A percentile compares a stretch with the other conserved stretches of the same genome.
phyloP scores from a whole-genome alignment of 2,329 filamentous ascomycete genomes.

The Botryotinia globosa region DNA sequence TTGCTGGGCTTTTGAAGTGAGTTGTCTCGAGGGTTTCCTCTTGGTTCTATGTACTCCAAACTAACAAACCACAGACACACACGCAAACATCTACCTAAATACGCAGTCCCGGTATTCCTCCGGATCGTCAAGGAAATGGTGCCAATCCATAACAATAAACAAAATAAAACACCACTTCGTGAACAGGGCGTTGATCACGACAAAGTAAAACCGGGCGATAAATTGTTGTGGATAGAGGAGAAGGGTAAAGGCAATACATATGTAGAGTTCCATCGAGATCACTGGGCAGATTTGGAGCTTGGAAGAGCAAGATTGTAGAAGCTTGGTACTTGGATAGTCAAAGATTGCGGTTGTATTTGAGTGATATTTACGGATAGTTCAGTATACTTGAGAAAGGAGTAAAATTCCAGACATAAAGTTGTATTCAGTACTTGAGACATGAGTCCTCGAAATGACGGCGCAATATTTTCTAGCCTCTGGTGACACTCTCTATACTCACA shows the following conservation, averaged over 20 bases:
- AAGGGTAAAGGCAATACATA: slow-evolving; percentile 54
- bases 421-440: neutral
- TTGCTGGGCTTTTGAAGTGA: slow-evolving; percentile 54
- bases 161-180: slow-evolving; percentile 70
- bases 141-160: slow-evolving; percentile 74
- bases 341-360: neutral
- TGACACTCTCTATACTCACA: neutral
- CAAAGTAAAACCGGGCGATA: slow-evolving; percentile 44
- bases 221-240: slow-evolving; percentile 56
- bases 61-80: slow-evolving; percentile 44
- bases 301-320: slow-evolving; percentile 46
- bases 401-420: neutral
- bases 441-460: neutral
- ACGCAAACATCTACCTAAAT: slow-evolving; percentile 61
- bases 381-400: neutral
- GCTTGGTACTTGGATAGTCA: neutral
- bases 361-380: neutral
- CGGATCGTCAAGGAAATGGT: slow-evolving; percentile 57
- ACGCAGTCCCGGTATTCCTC: slow-evolving; percentile 74
- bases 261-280: slow-evolving; percentile 53
- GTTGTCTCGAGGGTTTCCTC: slow-evolving; percentile 18
- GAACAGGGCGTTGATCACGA: slow-evolving; percentile 63
- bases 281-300: slow-evolving; percentile 55
- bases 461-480: neutral
- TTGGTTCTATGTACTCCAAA: neutral